Base-by-base conservation (phyloP, 2,329 filamentous ascomycete genomes). In the Fusarium sp. region DNA sequence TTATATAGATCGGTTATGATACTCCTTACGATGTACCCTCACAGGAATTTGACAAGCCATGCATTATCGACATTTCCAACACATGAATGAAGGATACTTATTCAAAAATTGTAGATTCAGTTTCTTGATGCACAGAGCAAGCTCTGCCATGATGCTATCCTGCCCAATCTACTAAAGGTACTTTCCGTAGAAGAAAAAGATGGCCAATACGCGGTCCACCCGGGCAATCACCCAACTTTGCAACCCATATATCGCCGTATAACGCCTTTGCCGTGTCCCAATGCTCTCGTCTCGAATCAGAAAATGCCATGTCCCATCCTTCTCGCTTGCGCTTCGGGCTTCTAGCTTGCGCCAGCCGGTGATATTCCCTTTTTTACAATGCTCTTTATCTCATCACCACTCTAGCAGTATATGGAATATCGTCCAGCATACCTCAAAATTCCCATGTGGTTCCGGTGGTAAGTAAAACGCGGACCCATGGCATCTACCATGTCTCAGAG, bases 401-500 rank as follows among this genome's bases (percentile, higher is more conserved):
- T 63, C 61, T 39, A 46, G 49, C 45, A 40, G 37, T 37, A 33
- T 35, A 24, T n/a, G 45, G 50, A 53, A 26, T 15, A 37, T 50
- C 33, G 19, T 40, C 44, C 47, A 60, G 17, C 33, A 15, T 48
- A 45, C 33, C 19, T 30, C 35, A 39, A 28, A 35, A 19, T 19
- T 19, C 35, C 41, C 20, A 19, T 22, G 8, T 51, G 32, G 20
- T 41, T 30, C 53, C 43, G n/a, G n/a, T 32, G 32, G 47, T 30
- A 22, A 28, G n/a, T 8, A 28, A 30, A 10, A 20, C 4, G 14
- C 20, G 9, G 26, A 17, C 9, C 6, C 15, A 7, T 11, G 11
- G 6, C 9, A 45, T 62, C 74, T 74, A 90, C 88, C 88, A 90
- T 7, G 88, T 90, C 82, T 90, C 94, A 61, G 95, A 93, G 84